phyloP scores from a whole-genome alignment of 139 green algal genomes.

The Chlorella ohadii region DNA sequence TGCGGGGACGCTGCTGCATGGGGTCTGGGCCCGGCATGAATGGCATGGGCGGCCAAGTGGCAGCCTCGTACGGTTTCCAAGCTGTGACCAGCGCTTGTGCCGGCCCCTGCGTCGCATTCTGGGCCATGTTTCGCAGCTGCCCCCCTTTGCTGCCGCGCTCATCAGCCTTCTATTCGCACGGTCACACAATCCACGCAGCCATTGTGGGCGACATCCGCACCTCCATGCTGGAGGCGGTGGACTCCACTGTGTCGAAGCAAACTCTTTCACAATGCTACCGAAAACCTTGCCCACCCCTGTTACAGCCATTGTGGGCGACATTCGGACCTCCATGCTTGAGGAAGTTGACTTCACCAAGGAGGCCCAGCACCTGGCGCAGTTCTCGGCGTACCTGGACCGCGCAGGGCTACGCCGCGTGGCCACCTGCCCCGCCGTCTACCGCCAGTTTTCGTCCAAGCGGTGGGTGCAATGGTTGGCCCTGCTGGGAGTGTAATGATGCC shows the following conservation, averaged over 20 bases:
- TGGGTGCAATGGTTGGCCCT: no score
- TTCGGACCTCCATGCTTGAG: slow-evolving; percentile 84
- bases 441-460: slow-evolving; percentile 72
- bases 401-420: slow-evolving; percentile 67
- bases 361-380: slow-evolving; percentile 78
- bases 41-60: no score
- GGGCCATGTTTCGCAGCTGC: no score
- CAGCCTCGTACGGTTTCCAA: no score
- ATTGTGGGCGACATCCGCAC: slow-evolving; percentile 72
- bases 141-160: no score
- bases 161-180: no score
- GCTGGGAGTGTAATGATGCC: no score
- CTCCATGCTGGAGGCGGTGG: slow-evolving; percentile 91
- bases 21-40: not conserved
- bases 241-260: no score
- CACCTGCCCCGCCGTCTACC: slow-evolving; percentile 86
- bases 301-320: slow-evolving; percentile 60
- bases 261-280: no score
- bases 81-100: no score
- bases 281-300: not conserved
- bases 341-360: slow-evolving; percentile 96
- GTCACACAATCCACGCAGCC: no score
- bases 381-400: slow-evolving; percentile 79
- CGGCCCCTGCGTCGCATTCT: no score
- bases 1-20: not conserved